Evolutionary conservation across 2,329 filamentous ascomycete species (phyloP), one percentile per base, ranked within the genome.

Genomic region (Aphanoascus verrucosus): DNA sequence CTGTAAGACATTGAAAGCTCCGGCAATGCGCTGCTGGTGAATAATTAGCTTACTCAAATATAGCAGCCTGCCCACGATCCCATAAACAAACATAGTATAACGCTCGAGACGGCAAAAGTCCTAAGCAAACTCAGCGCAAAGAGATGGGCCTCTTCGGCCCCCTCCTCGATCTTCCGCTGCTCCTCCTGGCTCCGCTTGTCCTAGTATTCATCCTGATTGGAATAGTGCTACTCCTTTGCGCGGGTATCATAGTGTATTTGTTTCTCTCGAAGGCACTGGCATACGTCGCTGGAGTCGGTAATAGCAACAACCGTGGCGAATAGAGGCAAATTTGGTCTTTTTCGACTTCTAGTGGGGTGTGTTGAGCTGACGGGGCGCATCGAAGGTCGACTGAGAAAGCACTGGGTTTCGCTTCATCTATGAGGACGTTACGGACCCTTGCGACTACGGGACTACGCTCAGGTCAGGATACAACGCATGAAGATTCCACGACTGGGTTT

Each of bases 281-380:
- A 31, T 44, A 31, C 20, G 2, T 40, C 47, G 40, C 2, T 35
- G 31, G 19, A 12, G 23, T 34, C 19, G 32, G 14, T 23, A 20
- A 32, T 14, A 38, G 14, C 50, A 15, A 8, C 17, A 40, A 15
- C 37, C 35, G 14, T 17, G 34, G 34, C 50, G 46, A 32, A 17
- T 50, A 41, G 50, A 58, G 41, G 50, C 48, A 6, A 34, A 49
- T 52, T 20, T 48, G 48, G 19, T 44, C 9, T 19, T 62, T 57
- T 28, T 52, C 61, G 56, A 47, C 46, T 57, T 44, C 50, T 55
- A 52, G 47, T 7, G 55, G 57, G 37, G 55, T 52, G 12, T 44
- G 54, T 35, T 49, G 32, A n/a, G 51, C 19, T 23, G n/a, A 34
- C 23, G 35, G 31, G 31, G 9, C 44, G 35, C 5, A 34, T 15